Evolutionary conservation across 192 early-diverging fungal genomes (phyloP).

Genomic region (Entomortierella chlamydospora): DNA sequence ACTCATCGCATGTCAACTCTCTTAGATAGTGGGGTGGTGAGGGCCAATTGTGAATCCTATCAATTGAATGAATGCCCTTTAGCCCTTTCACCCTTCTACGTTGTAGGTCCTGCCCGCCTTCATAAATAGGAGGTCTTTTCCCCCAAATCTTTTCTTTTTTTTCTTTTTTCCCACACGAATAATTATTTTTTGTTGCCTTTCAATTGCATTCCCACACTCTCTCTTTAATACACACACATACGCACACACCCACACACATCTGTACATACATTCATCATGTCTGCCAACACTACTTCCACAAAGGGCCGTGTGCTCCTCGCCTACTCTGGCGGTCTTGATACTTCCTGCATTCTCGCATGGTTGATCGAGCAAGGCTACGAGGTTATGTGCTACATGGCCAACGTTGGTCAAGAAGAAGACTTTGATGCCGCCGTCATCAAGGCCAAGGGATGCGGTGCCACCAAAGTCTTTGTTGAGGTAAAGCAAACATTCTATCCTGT

Average conservation of each 20-base stretch:
- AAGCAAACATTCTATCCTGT: neutral
- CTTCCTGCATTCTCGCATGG: conserved; percentile 99
- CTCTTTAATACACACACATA: neutral
- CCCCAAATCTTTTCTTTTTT: neutral
- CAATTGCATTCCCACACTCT: neutral
- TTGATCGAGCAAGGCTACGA: conserved; percentile 98
- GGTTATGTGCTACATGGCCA: conserved; percentile 96
- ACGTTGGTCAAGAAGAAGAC: conserved; percentile 99
- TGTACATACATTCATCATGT: neutral
- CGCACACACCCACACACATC: conserved; percentile 4
- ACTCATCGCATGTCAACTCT: no score
- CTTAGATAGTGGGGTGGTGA: no score
- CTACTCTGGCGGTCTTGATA: conserved; percentile 98
- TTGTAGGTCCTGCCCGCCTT: no score
- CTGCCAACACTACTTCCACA: conserved; percentile 49
- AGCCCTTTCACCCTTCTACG: no score
- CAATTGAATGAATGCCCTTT: no score
- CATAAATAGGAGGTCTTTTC: no score
- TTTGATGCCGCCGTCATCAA: conserved; percentile 94
- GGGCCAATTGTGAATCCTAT: no score
- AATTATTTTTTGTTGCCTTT: no score
- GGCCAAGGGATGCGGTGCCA: conserved; percentile 93
- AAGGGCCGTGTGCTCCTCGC: conserved; percentile 93
- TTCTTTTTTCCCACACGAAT: neutral
- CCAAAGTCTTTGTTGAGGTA: conserved; percentile 95